Evolutionary conservation across 495 filamentous ascomycete species (phyloP).

Genomic region (Lentithecium fluviatile): DNA sequence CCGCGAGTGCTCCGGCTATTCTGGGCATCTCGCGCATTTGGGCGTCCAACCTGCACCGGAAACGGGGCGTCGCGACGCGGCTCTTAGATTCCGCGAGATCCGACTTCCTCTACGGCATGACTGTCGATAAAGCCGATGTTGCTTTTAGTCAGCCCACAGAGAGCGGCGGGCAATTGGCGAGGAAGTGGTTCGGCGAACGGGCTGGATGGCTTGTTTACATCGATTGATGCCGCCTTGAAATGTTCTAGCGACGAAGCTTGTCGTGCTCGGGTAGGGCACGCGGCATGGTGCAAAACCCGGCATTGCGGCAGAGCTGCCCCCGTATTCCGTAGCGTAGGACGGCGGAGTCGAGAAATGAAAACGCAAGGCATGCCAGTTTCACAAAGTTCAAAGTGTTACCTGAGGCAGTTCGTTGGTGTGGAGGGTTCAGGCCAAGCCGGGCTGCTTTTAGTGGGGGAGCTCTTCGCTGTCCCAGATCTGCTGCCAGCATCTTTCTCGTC

Average conservation of each 20-base stretch:
- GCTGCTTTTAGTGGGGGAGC: slow-evolving; percentile 10
- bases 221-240: slow-evolving; percentile 32
- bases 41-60: slow-evolving; percentile 61
- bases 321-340: too few species aligned
- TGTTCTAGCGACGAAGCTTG: neutral
- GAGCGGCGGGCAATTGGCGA: slow-evolving; percentile 61
- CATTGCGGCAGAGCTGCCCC: neutral
- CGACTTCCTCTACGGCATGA: slow-evolving; percentile 67
- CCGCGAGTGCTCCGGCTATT: slow-evolving; percentile 47
- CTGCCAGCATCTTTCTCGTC: slow-evolving; percentile 13
- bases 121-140: slow-evolving; percentile 59
- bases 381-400: too few species aligned
- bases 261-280: neutral
- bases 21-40: slow-evolving; percentile 72
- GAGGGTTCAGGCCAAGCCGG: slow-evolving; percentile 2
- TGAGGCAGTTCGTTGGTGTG: too few species aligned
- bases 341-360: too few species aligned
- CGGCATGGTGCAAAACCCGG: neutral
- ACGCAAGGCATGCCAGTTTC: too few species aligned
- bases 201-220: slow-evolving; percentile 46
- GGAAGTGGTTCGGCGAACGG: slow-evolving; percentile 58
- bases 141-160: slow-evolving; percentile 78
- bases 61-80: slow-evolving; percentile 60
- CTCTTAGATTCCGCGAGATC: slow-evolving; percentile 62
- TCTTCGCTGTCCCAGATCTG: slow-evolving; percentile 26